Conservation (phyloP, 176 grass and related monocot genomes). For the Neostapfia colusana region DNA sequence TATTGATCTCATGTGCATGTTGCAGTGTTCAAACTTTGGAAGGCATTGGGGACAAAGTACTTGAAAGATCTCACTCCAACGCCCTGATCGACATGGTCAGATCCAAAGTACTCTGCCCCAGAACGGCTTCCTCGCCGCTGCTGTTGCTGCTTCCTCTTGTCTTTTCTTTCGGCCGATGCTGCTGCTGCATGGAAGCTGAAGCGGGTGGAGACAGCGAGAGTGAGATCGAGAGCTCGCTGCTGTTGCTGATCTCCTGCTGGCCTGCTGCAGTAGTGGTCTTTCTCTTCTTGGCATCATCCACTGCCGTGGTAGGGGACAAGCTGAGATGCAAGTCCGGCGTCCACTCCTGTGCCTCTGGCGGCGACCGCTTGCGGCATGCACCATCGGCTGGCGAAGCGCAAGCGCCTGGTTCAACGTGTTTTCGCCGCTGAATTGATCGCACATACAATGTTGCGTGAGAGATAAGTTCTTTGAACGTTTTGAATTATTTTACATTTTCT, state of each 20-base stretch:
- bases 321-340: conserved; percentile 61
- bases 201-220: conserved; percentile 66
- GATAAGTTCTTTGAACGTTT: neutral
- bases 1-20: conserved; percentile 53
- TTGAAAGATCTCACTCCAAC: conserved; percentile 99
- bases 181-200: conserved; percentile 25
- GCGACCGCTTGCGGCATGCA: conserved; percentile 37
- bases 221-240: conserved; percentile 47
- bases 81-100: conserved; percentile 99
- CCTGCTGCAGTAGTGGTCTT: conserved; percentile 10
- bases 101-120: conserved; percentile 99
- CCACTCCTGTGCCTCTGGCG: conserved; percentile 10
- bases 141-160: conserved; percentile 49
- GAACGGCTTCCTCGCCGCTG: conserved; percentile 51
- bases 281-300: conserved; percentile 11
- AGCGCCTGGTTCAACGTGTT: neutral
- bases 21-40: conserved; percentile 55
- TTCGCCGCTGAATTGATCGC: conserved; percentile 8
- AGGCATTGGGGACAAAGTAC: conserved; percentile 80
- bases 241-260: conserved; percentile 40
- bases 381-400: neutral
- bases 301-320: conserved; percentile 47
- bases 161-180: conserved; percentile 35
- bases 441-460: conserved; percentile 10
- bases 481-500: too few species aligned